These are phyloP conservation scores for Termitomyces sp. DNA, from an alignment of 768 basidiomycete genomes.

Conservation along the genomic window DNA sequence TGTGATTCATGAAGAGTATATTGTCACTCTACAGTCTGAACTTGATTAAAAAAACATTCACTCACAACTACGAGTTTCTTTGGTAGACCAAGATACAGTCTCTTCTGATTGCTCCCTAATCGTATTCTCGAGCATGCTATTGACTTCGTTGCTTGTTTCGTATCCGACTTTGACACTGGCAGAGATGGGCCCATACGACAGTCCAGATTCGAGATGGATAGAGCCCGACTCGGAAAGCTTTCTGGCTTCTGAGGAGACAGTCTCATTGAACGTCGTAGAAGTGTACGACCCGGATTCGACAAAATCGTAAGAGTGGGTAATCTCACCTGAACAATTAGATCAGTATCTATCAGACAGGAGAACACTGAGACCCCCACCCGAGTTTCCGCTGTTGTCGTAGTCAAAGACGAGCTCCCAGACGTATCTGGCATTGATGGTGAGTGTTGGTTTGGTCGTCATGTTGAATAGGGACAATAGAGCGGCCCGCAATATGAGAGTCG, in stretches of 20 bases:
- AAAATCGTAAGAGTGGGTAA: not conserved
- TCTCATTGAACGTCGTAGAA: not conserved
- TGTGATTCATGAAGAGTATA: not conserved
- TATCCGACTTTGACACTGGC: not conserved
- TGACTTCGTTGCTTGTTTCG: not conserved
- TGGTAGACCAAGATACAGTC: not conserved
- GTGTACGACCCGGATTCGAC: not conserved
- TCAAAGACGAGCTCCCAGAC: not conserved
- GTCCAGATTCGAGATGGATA: not conserved
- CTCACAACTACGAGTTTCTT: not conserved
- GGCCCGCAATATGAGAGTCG: not conserved
- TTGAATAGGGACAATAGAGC: not conserved
- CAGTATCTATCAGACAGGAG: not conserved
- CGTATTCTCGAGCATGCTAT: not conserved
- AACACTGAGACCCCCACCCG: not conserved
- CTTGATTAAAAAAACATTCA: not conserved
- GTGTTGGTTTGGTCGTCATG: not conserved
- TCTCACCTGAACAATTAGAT: not conserved
- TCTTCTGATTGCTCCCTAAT: not conserved
- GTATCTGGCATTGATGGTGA: not conserved
- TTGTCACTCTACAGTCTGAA: not conserved
- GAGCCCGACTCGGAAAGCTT: not conserved
- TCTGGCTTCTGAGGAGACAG: not conserved
- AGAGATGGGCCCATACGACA: constrained; percentile 5
- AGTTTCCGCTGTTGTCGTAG: constrained; percentile 1